Evolutionary conservation across 768 basidiomycete species (phyloP).

Genomic region (Termitomyces sp.): DNA sequence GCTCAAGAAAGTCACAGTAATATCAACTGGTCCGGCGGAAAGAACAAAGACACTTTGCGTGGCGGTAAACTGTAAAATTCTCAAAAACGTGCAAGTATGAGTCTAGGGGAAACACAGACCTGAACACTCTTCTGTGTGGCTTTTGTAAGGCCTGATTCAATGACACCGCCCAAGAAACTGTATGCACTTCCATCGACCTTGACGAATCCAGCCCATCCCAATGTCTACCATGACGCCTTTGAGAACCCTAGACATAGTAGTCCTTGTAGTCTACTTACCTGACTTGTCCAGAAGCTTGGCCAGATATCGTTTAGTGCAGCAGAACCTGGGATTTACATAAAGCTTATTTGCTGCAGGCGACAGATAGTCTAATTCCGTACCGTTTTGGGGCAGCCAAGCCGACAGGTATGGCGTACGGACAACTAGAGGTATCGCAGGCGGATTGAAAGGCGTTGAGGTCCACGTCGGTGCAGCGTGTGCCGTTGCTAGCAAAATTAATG

Average conservation of each 20-base stretch:
- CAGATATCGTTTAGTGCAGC: conserved; percentile 41
- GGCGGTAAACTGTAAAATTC: conserved; percentile 48
- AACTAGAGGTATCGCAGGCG: conserved; percentile 56
- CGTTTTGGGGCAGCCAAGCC: conserved; percentile 54
- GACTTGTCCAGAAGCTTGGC: conserved; percentile 65
- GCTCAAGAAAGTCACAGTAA: conserved; percentile 58
- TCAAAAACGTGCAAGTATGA: not conserved
- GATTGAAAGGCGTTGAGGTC: conserved; percentile 49
- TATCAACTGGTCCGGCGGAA: conserved; percentile 55
- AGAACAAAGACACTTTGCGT: conserved; percentile 60
- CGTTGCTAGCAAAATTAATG: conserved; percentile 7
- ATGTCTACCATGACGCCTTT: conserved; percentile 27
- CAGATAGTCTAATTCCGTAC: conserved; percentile 19
- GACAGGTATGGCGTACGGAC: conserved; percentile 63
- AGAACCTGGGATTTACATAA: too few species aligned
- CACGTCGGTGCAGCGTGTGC: conserved; percentile 29
- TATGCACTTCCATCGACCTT: conserved; percentile 53
- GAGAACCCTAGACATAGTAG: not conserved
- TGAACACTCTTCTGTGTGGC: conserved; percentile 51
- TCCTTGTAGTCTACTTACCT: conserved; percentile 24
- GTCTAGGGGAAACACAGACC: conserved; percentile 22
- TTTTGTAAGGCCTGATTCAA: conserved; percentile 34
- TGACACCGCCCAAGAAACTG: conserved; percentile 49
- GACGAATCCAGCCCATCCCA: conserved; percentile 61
- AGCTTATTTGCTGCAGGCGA: too few species aligned